A percentile compares a stretch with the other conserved stretches of the same genome.
Evolutionary conservation across 805 yeast species (phyloP).

Genomic region (Schwanniomyces pseudopolymorphus): DNA sequence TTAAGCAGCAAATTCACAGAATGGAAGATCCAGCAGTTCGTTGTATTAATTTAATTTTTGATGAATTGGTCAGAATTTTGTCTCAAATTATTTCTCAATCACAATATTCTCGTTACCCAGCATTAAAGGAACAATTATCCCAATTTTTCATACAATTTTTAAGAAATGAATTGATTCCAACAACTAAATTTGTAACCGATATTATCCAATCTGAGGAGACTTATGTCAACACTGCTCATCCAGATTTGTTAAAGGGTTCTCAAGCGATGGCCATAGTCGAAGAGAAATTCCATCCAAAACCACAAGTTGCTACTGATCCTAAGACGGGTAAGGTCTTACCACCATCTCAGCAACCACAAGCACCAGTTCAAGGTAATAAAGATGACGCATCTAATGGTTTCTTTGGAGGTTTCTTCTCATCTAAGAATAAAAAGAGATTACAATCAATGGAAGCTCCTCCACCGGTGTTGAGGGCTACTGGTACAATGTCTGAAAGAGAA

Average conservation of each 20-base stretch:
- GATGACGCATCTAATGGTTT: slow-evolving; percentile 71
- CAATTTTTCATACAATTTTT: slow-evolving; percentile 77
- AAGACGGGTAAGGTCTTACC: slow-evolving; percentile 83
- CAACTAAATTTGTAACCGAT: slow-evolving; percentile 81
- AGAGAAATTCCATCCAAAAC: slow-evolving; percentile 76
- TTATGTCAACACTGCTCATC: slow-evolving; percentile 96
- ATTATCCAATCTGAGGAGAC: slow-evolving; percentile 85
- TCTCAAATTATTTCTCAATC: slow-evolving; percentile 81
- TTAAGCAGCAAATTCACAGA: slow-evolving; percentile 88
- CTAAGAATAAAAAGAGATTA: slow-evolving; percentile 88
- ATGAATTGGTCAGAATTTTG: slow-evolving; percentile 88
- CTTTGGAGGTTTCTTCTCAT: slow-evolving; percentile 92
- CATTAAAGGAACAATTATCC: slow-evolving; percentile 81
- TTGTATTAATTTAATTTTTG: slow-evolving; percentile 87
- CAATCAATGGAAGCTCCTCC: slow-evolving; percentile 99
- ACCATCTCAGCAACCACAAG: slow-evolving; percentile 36
- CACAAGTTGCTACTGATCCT: slow-evolving; percentile 79
- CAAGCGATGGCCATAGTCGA: slow-evolving; percentile 92
- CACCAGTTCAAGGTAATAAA: slow-evolving; percentile 19
- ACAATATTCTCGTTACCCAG: slow-evolving; percentile 86
- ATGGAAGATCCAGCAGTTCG: slow-evolving; percentile 92
- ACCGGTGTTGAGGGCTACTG: slow-evolving; percentile 87
- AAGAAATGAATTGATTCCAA: slow-evolving; percentile 77
- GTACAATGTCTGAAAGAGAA: slow-evolving; percentile 91
- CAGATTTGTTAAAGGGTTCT: slow-evolving; percentile 91